Evolutionary conservation across 2,329 filamentous ascomycete species (phyloP).

Genomic region (Stachybotrys chartarum): DNA sequence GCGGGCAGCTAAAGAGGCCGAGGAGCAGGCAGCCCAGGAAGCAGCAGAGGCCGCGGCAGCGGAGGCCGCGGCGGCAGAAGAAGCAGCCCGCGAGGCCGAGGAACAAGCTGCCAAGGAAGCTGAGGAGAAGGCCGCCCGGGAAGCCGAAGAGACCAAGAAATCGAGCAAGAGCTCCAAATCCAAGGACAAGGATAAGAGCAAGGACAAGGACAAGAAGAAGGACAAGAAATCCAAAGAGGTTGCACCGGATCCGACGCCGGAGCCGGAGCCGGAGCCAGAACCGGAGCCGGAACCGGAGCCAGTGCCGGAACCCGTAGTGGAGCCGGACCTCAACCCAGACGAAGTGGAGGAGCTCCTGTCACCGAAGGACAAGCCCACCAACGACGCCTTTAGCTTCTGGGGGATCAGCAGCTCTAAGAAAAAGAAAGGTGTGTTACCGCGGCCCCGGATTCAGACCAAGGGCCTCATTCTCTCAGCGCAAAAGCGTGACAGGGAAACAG

Average conservation of each 20-base stretch:
- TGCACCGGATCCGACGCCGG: slow-evolving; percentile 3
- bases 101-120: slow-evolving; percentile 18
- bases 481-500: slow-evolving; percentile 17
- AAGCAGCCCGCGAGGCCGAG: slow-evolving; percentile 11
- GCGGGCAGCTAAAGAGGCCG: slow-evolving; percentile 12
- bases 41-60: slow-evolving; percentile 15
- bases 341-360: slow-evolving; percentile 36
- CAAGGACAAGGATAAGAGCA: slow-evolving; percentile 23
- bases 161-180: slow-evolving; percentile 33
- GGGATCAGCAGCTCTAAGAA: slow-evolving; percentile 36
- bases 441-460: slow-evolving; percentile 2
- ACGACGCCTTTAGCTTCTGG: slow-evolving; percentile 51
- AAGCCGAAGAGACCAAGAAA: slow-evolving; percentile 32
- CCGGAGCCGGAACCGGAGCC: slow-evolving; percentile 6
- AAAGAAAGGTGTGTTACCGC: slow-evolving; percentile 29
- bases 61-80: slow-evolving; percentile 12
- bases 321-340: slow-evolving; percentile 25
- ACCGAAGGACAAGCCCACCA: slow-evolving; percentile 21
- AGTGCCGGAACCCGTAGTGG: slow-evolving; percentile 5
- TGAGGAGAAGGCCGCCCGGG: slow-evolving; percentile 23
- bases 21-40: slow-evolving; percentile 22
- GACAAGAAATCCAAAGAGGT: slow-evolving; percentile 11
- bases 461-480: slow-evolving; percentile 3
- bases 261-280: slow-evolving; percentile 7
- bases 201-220: slow-evolving; percentile 22